These are phyloP conservation scores for Pyropia haitanensis DNA, from an alignment of 23 red algal genomes.

Conservation along the genomic window DNA sequence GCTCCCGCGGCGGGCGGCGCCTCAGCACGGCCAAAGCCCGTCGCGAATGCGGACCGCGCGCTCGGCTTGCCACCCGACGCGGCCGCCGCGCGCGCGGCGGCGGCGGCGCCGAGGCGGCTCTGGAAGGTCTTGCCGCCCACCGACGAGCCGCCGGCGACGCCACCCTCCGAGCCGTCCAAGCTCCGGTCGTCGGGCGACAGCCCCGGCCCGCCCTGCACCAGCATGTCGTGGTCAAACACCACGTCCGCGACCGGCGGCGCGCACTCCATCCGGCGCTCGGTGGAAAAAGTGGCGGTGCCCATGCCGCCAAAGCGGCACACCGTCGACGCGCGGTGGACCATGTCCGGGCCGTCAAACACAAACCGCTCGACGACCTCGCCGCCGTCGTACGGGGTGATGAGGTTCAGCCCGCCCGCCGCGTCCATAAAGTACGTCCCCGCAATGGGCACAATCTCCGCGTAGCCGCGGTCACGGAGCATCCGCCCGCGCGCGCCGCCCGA, in stretches of 20 bases:
- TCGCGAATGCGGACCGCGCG: neutral
- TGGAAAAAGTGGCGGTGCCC: conserved; percentile 77
- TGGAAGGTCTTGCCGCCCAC: no score
- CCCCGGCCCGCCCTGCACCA: no score
- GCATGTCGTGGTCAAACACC: no score
- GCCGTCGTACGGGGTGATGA: conserved; percentile 88
- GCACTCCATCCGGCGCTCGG: conserved; percentile 38
- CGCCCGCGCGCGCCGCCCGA: conserved; percentile 39
- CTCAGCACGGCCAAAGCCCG: neutral
- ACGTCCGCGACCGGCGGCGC: neutral
- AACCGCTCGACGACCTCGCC: conserved; percentile 91
- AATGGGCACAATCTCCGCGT: conserved; percentile 94
- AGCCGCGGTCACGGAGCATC: conserved; percentile 88
- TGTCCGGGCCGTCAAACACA: conserved; percentile 69
- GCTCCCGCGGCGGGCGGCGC: no score
- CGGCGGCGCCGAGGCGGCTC: neutral
- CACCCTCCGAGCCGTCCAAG: no score
- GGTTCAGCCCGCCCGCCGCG: conserved; percentile 47
- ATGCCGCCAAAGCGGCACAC: conserved; percentile 94
- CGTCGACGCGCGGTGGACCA: conserved; percentile 73
- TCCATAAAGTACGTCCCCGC: conserved; percentile 73
- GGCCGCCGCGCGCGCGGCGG: neutral
- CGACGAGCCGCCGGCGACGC: no score
- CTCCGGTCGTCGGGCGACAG: no score
- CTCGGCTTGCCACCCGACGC: neutral